Evolutionary conservation across 139 green algal genomes (phyloP), one percentile per base, ranked within the genome.

Genomic region (Tetraselmis striata): DNA sequence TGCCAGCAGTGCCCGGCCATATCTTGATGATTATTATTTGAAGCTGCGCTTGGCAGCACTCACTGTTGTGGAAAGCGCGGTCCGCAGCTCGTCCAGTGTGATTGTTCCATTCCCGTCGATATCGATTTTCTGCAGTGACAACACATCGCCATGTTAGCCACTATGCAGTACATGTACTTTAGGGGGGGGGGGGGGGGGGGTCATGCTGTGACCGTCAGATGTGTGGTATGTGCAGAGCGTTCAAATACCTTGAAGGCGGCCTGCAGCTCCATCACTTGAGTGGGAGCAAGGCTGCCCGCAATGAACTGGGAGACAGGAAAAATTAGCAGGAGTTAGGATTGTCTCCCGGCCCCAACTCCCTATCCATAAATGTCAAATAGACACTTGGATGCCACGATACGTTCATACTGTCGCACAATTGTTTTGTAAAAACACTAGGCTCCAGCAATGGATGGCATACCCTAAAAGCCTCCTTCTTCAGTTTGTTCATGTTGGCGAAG

Each of bases 391-490:
- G n/a, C n/a, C n/a, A n/a, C n/a, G n/a, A n/a, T n/a, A n/a, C n/a
- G n/a, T n/a, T n/a, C n/a, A n/a, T n/a, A n/a, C n/a, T n/a, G n/a
- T n/a, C n/a, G n/a, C n/a, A n/a, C n/a, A n/a, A n/a, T n/a, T n/a
- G n/a, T n/a, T n/a, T n/a, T n/a, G n/a, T n/a, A n/a, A n/a, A n/a
- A n/a, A n/a, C n/a, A n/a, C n/a, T n/a, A n/a, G n/a, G n/a, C n/a
- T n/a, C n/a, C n/a, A n/a, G n/a, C n/a, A n/a, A n/a, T n/a, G n/a
- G n/a, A n/a, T 25, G 26, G 28, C 83, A 85, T 23, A 96, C 91
- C 86, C 96, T 93, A 80, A 99, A 87, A 0, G 97, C 97, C 88
- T 97, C 89, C 85, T 98, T 97, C 90, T 99, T 98, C 31, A 99
- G 90, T 81, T 96, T 95, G 92, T 98, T 98, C 91, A 98, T 96